Conservation (phyloP, 805 yeast species). For the Kodamaea sagamina region DNA sequence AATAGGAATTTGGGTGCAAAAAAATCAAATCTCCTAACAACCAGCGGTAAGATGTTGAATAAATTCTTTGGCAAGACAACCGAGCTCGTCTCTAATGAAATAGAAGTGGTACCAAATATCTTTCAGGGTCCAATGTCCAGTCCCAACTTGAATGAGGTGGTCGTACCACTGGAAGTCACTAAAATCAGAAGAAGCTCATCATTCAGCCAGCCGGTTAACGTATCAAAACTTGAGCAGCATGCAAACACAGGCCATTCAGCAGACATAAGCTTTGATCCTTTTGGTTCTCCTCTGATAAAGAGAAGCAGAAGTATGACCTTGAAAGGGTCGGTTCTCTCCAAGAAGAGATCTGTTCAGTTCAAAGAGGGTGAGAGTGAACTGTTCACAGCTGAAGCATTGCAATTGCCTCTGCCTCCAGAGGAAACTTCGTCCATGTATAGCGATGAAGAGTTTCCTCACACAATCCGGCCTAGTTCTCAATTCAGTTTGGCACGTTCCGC, state of each 20-base stretch:
- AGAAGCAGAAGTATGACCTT: constrained; percentile 14
- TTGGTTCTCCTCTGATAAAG: constrained; percentile 13
- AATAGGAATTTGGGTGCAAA: constrained; percentile 7
- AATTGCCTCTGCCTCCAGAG: constrained; percentile 1
- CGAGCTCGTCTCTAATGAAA: neutral
- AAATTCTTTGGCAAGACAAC: constrained; percentile 3
- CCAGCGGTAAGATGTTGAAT: constrained; percentile 4
- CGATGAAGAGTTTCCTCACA: neutral
- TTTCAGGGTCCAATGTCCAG: neutral
- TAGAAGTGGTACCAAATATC: neutral
- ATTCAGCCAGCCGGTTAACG: constrained; percentile 5
- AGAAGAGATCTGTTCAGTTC: constrained; percentile 9
- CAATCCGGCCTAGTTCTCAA: neutral
- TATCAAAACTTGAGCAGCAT: constrained; percentile 2
- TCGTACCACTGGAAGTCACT: constrained; percentile 8
- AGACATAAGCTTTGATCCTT: constrained; percentile 18
- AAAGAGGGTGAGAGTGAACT: neutral
- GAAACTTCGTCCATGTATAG: constrained; percentile 3
- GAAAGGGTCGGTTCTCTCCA: constrained; percentile 1
- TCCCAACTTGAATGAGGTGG: no score
- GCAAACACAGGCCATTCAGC: constrained; percentile 7
- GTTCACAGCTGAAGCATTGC: neutral
- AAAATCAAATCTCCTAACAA: neutral
- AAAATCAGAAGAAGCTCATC: constrained; percentile 10
- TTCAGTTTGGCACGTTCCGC: no score